Evolutionary conservation across 495 filamentous ascomycete genomes (phyloP), one percentile per base, ranked within the genome.

Genomic region (Daldinia vernicosa): DNA sequence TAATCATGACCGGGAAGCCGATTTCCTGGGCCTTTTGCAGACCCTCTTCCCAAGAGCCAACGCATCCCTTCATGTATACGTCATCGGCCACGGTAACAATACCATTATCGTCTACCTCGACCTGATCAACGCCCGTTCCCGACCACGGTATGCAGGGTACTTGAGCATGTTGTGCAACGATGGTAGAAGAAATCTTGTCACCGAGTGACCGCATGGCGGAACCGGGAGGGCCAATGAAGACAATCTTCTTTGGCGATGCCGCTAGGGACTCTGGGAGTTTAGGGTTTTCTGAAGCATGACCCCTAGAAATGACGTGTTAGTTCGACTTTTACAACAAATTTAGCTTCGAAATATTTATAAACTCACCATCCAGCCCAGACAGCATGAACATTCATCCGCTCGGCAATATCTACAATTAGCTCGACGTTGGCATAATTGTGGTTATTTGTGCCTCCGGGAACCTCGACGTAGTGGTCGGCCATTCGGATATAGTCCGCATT

Each of bases 371-470:
- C 95, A 71, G 95, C 95, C 95, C 95, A 99, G 15, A 99, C 95
- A 64, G 95, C 95, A 74, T 99, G 95, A 50, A 98, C 95, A 67
- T 92, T 88, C 93, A 97, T 98, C 35, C 95, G 92, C 84, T 99
- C 95, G n/a, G 95, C 95, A 78, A 99, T 88, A 84, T 99, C 95
- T 64, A 99, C 95, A 79, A 99, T 98, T 74, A 99, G 85, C 84
- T 99, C 95, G 52, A 99, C 95, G 82, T 99, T 99, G 78, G 95
- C 95, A 79, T 99, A 99, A 83, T 99, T 99, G 89, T 99, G 98
- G 86, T 99, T 99, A 84, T 99, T 99, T 51, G 96, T 99, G 75
- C 95, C 95, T 74, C 95, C 95, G n/a, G 95, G 95, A 54, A 96
- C 93, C 84, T 99, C 95, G 67, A 98, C 95, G 78, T 99, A 99